These are phyloP conservation scores for Xylaria sp. DNA, from an alignment of 495 filamentous ascomycete genomes.

Conservation along the genomic window DNA sequence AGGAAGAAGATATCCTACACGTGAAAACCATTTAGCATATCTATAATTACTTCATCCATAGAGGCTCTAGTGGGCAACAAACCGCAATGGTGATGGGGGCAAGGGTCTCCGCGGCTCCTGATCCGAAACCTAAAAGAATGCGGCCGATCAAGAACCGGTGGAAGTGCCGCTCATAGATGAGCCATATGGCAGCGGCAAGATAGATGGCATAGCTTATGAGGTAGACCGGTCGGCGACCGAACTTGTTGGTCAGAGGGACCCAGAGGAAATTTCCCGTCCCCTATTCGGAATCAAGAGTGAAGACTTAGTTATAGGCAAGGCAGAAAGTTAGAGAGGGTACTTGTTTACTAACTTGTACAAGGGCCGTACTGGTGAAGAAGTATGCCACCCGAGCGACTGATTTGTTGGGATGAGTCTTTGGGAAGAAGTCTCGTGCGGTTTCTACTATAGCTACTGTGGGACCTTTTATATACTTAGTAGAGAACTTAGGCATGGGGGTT, in stretches of 20 bases:
- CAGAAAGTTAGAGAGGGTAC: not conserved
- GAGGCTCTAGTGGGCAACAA: not conserved
- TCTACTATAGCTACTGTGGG: constrained; percentile 59
- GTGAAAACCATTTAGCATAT: constrained; percentile 47
- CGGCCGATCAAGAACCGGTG: constrained; percentile 51
- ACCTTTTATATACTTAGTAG: constrained; percentile 19
- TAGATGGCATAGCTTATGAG: constrained; percentile 56
- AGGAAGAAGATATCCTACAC: constrained; percentile 64
- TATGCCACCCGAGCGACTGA: constrained; percentile 57
- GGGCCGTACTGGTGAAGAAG: constrained; percentile 60
- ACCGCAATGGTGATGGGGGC: constrained; percentile 22
- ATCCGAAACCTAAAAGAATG: constrained; percentile 58
- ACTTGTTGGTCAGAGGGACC: constrained; percentile 63
- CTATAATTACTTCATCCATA: constrained; percentile 28
- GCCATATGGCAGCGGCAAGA: constrained; percentile 53
- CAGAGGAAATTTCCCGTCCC: constrained; percentile 61
- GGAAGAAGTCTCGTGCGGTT: constrained; percentile 56
- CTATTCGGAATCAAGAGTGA: constrained; percentile 35
- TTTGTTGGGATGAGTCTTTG: constrained; percentile 34
- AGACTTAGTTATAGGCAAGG: not conserved
- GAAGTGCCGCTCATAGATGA: constrained; percentile 52
- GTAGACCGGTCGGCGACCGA: constrained; percentile 62
- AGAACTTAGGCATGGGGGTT: not conserved
- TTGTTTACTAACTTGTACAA: constrained; percentile 17
- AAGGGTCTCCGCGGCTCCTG: constrained; percentile 62